Base-by-base conservation (phyloP, 805 yeast species). In the Yarrowia osloensis region DNA sequence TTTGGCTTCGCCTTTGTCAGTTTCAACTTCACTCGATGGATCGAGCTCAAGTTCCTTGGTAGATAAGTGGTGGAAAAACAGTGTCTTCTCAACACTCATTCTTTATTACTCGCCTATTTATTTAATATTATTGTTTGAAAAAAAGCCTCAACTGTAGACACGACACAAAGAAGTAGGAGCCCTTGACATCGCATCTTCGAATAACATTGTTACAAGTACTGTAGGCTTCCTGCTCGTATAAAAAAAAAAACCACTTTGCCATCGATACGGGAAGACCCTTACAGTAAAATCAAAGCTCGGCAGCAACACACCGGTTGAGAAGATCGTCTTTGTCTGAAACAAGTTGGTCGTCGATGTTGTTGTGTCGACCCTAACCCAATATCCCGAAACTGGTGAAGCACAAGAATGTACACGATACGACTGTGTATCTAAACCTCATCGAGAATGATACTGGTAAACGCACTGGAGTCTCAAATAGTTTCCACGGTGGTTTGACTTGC, bases 1-100 rank as follows among this genome's bases (percentile, higher is more conserved):
- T 83, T 83, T 67, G 84, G 81, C 9, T 90, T 90, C 73, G 79
- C 94, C 13, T 86, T 88, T 70, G 74, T 90, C 67, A 87, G 83
- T 28, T 90, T 79, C 77, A 82, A 85, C 73, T 57, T 79, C 35
- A 77, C 81, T 31, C 83, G 96, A 78, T 86, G 86, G 50, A 73
- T 89, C 13, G 96, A 90, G 80, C 77, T 81, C 75, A 88, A 87
- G 77, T 86, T 86, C 73, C 75, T 81, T 69, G 90, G 76, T 4
- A 73, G 75, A 31, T 75, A 72, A 67, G 63, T 39, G 63, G 37
- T 40, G 63, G 63, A 57, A 54, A 54, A 54, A 54, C 6, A 35
- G 61, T 35, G 61, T 33, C 42, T 54, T 54, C 61, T 54, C 24
- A 54, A 50, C 57, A 15, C 57, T 50, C 61, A 24, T 54, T 54